Percentiles rank a stretch among this genome's conserved stretches.
These are phyloP conservation scores for Diaporthe ampelina DNA, from an alignment of 2,329 filamentous ascomycete genomes.

Conservation along the genomic window DNA sequence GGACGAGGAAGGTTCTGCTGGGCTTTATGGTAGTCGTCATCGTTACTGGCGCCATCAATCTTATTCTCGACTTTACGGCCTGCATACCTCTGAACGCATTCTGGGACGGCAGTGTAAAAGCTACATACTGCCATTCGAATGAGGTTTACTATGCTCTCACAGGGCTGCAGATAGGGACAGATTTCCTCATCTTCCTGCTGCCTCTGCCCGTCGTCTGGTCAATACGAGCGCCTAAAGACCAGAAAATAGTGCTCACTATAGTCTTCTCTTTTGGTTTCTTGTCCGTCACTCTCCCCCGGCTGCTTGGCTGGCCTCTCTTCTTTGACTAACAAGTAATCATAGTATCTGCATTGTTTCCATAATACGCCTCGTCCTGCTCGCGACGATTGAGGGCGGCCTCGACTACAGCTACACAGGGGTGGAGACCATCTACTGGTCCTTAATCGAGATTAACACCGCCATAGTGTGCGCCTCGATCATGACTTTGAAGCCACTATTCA, in stretches of 20 bases:
- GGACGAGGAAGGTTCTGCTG: conserved; percentile 44
- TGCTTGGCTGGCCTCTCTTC: neutral
- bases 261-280: conserved; percentile 48
- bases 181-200: conserved; percentile 47
- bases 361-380: conserved; percentile 44
- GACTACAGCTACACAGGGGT: conserved; percentile 45
- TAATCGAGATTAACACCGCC: conserved; percentile 47
- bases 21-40: conserved; percentile 42
- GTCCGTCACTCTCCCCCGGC: conserved; percentile 26
- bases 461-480: conserved; percentile 49
- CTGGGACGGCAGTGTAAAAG: conserved; percentile 39
- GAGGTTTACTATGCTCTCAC: conserved; percentile 43
- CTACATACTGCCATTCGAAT: conserved; percentile 35
- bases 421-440: conserved; percentile 46
- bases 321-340: conserved; percentile 21
- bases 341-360: conserved; percentile 48
- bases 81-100: conserved; percentile 45
- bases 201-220: conserved; percentile 46
- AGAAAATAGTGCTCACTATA: conserved; percentile 45
- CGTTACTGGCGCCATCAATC: conserved; percentile 40
- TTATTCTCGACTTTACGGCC: conserved; percentile 43
- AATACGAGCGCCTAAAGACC: conserved; percentile 42
- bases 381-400: conserved; percentile 25
- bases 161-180: conserved; percentile 45
- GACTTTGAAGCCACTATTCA: conserved; percentile 46